Evolutionary conservation across 2,329 filamentous ascomycete genomes (phyloP), one percentile per base, ranked within the genome.

Genomic region (Colletotrichum nymphaeae): DNA sequence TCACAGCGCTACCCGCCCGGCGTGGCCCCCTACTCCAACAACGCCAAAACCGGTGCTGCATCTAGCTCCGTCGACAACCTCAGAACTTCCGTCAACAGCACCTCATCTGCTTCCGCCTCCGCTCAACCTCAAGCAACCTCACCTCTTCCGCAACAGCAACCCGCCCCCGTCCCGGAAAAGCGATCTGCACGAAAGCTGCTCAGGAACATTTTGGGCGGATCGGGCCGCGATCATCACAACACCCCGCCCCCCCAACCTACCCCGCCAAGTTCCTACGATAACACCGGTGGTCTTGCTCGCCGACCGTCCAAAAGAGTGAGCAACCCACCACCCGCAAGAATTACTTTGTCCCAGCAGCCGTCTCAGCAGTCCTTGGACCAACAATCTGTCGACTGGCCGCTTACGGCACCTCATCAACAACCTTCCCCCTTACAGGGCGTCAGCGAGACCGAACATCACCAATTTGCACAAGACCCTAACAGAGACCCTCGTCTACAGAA

Each of bases 281-380:
- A 87, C 78, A 84, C 83, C 72, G 76, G 81, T 60, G 85, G 86
- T 63, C 81, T 91, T 60, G 84, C 81, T 76, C 89, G 89, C 75
- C 85, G 88, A 76, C 85, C 87, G 37, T 92, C 90, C 57, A 91
- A 90, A 83, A 86, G 89, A 78, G 82, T 88, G 79, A 88, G 88
- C 85, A 85, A 87, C 74, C 81, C 80, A 69, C 83, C 85, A 76
- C 78, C 81, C 77, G 76, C 87, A 75, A 84, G 84, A 78, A 86
- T 86, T 46, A 83, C 80, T 75, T 77, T 82, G 75, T 80, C 83
- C 72, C 77, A 79, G 75, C 77, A 76, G 71, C 28, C 63, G 59
- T 81, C 81, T 55, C 83, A 84, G 75, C 74, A 83, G 62, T 83
- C 84, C 56, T 79, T 85, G 67, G 80, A 81, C 73, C 80, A 80